These are phyloP conservation scores for Endothia cerciana DNA, from an alignment of 2,329 filamentous ascomycete genomes.

Conservation along the genomic window DNA sequence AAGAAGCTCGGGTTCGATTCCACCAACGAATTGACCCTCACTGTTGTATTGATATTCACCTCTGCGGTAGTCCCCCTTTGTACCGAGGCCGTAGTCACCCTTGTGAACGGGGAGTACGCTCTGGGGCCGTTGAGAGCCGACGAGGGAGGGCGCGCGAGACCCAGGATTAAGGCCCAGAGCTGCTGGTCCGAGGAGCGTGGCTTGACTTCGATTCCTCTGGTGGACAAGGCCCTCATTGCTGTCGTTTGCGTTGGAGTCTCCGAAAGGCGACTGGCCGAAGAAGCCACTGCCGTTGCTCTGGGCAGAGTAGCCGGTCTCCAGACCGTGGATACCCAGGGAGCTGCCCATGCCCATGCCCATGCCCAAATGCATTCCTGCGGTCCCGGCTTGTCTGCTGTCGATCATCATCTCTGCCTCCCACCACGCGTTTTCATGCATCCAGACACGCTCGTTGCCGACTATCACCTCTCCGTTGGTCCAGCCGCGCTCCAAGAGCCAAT, in stretches of 20 bases:
- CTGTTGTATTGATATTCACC: constrained; percentile 71
- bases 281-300: constrained; percentile 62
- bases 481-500: constrained; percentile 89
- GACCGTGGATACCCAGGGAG: constrained; percentile 53
- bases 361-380: constrained; percentile 53
- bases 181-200: constrained; percentile 49
- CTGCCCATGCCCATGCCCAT: constrained; percentile 38
- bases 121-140: constrained; percentile 47
- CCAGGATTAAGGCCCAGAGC: constrained; percentile 35
- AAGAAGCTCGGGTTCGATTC: constrained; percentile 77
- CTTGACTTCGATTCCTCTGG: constrained; percentile 60
- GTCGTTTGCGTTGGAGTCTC: constrained; percentile 64
- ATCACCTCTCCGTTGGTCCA: constrained; percentile 99
- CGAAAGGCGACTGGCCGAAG: constrained; percentile 63
- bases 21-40: constrained; percentile 69
- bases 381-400: constrained; percentile 66
- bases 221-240: constrained; percentile 75
- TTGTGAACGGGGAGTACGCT: constrained; percentile 58
- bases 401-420: constrained; percentile 98
- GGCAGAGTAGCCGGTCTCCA: constrained; percentile 75
- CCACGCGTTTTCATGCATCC: constrained; percentile 94
- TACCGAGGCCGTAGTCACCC: constrained; percentile 88
- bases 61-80: constrained; percentile 79
- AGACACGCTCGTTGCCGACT: constrained; percentile 86
- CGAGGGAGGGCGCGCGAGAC: constrained; percentile 60